Evolutionary conservation across 2,329 filamentous ascomycete species (phyloP).

Genomic region (Lachnellula arida): DNA sequence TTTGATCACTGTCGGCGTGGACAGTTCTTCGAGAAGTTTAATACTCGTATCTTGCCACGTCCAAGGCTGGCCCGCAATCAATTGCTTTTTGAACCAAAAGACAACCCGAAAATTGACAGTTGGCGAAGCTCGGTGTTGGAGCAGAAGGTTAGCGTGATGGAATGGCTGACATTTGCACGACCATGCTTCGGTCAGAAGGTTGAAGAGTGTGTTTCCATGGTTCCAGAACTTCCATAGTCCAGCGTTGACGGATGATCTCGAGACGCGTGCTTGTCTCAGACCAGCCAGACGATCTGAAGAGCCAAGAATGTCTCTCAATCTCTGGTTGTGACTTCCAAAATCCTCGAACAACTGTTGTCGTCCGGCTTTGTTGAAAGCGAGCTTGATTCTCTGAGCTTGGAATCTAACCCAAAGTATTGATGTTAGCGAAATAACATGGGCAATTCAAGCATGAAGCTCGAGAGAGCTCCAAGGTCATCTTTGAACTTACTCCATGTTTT

Average conservation of each 20-base stretch:
- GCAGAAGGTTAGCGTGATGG: constrained; percentile 14
- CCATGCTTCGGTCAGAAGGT: constrained; percentile 11
- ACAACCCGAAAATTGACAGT: constrained; percentile 10
- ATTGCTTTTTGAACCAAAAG: constrained; percentile 10
- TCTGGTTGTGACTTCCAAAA: constrained; percentile 7
- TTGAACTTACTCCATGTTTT: neutral
- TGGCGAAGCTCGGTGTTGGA: constrained; percentile 6
- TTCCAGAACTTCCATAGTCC: constrained; percentile 14
- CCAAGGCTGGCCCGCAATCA: constrained; percentile 4
- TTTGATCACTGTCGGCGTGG: neutral
- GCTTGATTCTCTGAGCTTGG: constrained; percentile 11
- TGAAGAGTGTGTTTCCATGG: constrained; percentile 10
- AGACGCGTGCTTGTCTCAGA: constrained; percentile 1
- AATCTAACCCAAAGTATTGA: neutral
- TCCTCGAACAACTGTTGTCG: constrained; percentile 13
- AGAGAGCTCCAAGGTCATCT: neutral
- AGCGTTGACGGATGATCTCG: neutral
- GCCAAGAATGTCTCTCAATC: constrained; percentile 10
- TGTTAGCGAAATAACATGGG: no score
- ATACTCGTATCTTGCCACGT: constrained; percentile 13
- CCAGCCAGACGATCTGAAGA: constrained; percentile 9
- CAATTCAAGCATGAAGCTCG: neutral
- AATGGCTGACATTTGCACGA: constrained; percentile 12
- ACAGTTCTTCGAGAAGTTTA: constrained; percentile 7
- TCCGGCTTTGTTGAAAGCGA: constrained; percentile 11